Conservation (phyloP, 1,284 basidiomycete genomes). For the Austroboletus novae-zelandiae region DNA sequence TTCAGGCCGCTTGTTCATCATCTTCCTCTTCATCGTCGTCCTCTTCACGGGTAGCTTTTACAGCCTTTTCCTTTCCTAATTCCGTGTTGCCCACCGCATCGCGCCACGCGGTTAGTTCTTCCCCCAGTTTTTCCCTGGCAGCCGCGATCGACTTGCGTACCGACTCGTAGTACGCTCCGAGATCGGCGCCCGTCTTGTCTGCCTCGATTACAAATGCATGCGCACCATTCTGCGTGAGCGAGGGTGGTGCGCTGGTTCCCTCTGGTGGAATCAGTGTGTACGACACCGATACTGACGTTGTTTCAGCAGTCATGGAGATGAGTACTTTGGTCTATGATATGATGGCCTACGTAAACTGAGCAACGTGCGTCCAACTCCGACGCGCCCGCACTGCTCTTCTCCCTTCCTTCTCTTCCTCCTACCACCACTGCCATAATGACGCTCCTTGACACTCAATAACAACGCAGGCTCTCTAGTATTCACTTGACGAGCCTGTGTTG, state of each 20-base stretch:
- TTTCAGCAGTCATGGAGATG: constrained; percentile 28
- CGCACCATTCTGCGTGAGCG: constrained; percentile 13
- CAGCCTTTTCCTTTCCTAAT: constrained; percentile 46
- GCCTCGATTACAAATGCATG: constrained; percentile 33
- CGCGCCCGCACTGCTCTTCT: background rate
- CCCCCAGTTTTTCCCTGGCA: constrained; percentile 53
- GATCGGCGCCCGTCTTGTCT: constrained; percentile 1
- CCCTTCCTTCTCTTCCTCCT: background rate
- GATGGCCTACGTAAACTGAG: background rate
- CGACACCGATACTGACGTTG: constrained; percentile 39
- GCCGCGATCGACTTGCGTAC: constrained; percentile 48
- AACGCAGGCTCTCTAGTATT: constrained; percentile 22
- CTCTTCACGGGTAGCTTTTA: constrained; percentile 38
- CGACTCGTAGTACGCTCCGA: constrained; percentile 50
- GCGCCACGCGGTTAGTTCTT: constrained; percentile 66
- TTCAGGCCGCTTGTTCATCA: constrained; percentile 16
- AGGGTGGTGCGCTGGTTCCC: constrained; percentile 12
- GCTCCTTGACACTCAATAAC: constrained; percentile 33
- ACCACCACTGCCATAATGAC: constrained; percentile 29
- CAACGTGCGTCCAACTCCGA: constrained; percentile 16
- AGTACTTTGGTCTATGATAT: too few species aligned
- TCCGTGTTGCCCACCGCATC: constrained; percentile 64
- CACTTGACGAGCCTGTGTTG: constrained; percentile 18
- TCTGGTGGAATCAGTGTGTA: constrained; percentile 52
- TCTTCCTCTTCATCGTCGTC: constrained; percentile 41